These are phyloP conservation scores for Coprinopsis marcescibilis DNA, from an alignment of 768 basidiomycete genomes.

Conservation along the genomic window DNA sequence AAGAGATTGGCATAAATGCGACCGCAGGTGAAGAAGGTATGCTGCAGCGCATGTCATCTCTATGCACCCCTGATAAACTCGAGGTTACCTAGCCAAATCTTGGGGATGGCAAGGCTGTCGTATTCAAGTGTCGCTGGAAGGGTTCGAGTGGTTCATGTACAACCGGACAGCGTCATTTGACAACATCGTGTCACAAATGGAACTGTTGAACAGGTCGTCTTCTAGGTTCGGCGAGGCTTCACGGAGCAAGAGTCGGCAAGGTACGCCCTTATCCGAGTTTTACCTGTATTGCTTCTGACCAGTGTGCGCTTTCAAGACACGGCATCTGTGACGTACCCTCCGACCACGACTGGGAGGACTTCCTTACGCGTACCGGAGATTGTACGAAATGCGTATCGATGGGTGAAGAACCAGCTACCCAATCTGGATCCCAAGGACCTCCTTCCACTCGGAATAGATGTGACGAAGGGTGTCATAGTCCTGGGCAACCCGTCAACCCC, in stretches of 20 bases:
- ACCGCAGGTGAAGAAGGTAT: too few relatives aligned
- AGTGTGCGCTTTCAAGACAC: slow-evolving; percentile 17
- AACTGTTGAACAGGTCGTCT: slow-evolving; percentile 34
- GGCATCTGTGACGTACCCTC: slow-evolving; percentile 24
- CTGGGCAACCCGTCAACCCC: slow-evolving; percentile 86
- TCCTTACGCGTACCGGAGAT: slow-evolving; percentile 28
- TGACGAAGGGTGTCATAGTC: slow-evolving; percentile 75
- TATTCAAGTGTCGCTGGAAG: slow-evolving; percentile 73
- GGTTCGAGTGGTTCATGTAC: slow-evolving; percentile 90
- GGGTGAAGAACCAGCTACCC: slow-evolving; percentile 60
- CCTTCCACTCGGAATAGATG: slow-evolving; percentile 78
- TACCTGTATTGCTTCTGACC: neutral
- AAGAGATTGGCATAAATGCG: slow-evolving; percentile 54
- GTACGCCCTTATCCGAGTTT: slow-evolving; percentile 23
- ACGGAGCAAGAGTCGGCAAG: slow-evolving; percentile 26
- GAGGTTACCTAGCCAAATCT: neutral
- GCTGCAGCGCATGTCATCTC: too few relatives aligned
- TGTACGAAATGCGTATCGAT: slow-evolving; percentile 38
- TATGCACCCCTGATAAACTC: neutral
- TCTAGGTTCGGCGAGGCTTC: slow-evolving; percentile 31
- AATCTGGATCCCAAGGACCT: slow-evolving; percentile 75
- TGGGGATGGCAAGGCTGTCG: slow-evolving; percentile 57
- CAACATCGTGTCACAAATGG: slow-evolving; percentile 74
- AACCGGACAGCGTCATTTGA: slow-evolving; percentile 90
- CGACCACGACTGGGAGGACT: slow-evolving; percentile 21